phyloP scores from a whole-genome alignment of 2,329 filamentous ascomycete genomes.

The Lachnellula subtilissima region DNA sequence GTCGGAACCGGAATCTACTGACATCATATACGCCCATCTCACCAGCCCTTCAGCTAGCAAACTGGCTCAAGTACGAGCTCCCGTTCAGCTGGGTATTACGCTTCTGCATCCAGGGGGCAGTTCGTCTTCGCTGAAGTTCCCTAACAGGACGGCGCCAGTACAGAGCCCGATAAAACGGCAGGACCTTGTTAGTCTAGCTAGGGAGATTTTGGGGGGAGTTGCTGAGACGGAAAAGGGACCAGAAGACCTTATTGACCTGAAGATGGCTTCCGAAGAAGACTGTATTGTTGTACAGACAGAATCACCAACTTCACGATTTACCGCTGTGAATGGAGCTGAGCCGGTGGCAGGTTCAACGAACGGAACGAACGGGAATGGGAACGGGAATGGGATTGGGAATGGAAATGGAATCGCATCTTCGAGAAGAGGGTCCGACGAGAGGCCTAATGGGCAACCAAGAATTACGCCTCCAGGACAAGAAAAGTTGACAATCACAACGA shows the following conservation, averaged over 20 bases:
- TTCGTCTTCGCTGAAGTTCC: constrained; percentile 8
- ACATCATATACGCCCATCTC: neutral
- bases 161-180: constrained; percentile 16
- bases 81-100: constrained; percentile 17
- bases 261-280: constrained; percentile 20
- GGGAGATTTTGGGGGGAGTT: constrained; percentile 18
- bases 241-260: neutral
- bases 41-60: constrained; percentile 5
- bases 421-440: constrained; percentile 29
- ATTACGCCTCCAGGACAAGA: constrained; percentile 30
- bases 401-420: constrained; percentile 6
- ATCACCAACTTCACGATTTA: constrained; percentile 32
- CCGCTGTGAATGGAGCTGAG: constrained; percentile 32
- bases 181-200: constrained; percentile 23
- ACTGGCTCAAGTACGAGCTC: constrained; percentile 18
- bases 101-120: constrained; percentile 14
- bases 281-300: constrained; percentile 16
- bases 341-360: constrained; percentile 5
- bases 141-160: constrained; percentile 15
- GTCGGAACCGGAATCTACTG: neutral
- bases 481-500: constrained; percentile 30
- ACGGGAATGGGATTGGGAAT: constrained; percentile 2
- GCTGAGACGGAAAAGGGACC: neutral
- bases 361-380: constrained; percentile 17
- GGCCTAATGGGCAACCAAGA: constrained; percentile 28